A percentile compares a stretch with the other conserved stretches of the same genome.
Conservation (phyloP, 768 basidiomycete species). For the Termitomyces bulborhizus region DNA sequence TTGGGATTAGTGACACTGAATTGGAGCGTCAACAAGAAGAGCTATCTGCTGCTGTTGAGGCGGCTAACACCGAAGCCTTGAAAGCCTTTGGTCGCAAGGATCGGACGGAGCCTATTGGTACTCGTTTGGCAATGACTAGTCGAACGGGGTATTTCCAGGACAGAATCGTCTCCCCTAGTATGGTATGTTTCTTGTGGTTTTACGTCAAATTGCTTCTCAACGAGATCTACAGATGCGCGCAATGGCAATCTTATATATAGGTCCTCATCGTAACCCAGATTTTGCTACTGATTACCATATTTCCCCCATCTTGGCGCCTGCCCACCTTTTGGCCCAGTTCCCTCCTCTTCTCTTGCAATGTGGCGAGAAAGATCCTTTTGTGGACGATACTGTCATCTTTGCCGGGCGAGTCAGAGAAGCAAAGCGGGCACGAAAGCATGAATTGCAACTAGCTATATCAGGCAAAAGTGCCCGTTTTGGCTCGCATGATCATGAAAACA, state of each 20-base stretch:
- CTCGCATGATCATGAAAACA: slow-evolving; percentile 58
- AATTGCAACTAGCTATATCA: slow-evolving; percentile 56
- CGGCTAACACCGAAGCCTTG: slow-evolving; percentile 42
- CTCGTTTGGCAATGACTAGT: slow-evolving; percentile 91
- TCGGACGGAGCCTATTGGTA: slow-evolving; percentile 62
- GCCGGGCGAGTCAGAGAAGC: slow-evolving; percentile 94
- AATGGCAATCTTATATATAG: slow-evolving; percentile 97
- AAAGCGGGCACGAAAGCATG: slow-evolving; percentile 74
- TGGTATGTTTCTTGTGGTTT: slow-evolving; percentile 53
- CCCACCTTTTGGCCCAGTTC: slow-evolving; percentile 81
- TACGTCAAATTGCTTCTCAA: slow-evolving; percentile 1
- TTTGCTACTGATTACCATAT: slow-evolving; percentile 94
- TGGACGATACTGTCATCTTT: slow-evolving; percentile 97
- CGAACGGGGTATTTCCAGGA: slow-evolving; percentile 93
- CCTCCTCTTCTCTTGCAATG: slow-evolving; percentile 92
- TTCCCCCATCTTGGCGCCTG: slow-evolving; percentile 89
- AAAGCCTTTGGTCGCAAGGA: slow-evolving; percentile 25
- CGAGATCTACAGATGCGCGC: slow-evolving; percentile 83
- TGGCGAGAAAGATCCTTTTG: slow-evolving; percentile 91
- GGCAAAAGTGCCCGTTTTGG: slow-evolving; percentile 61
- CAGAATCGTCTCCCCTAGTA: slow-evolving; percentile 87
- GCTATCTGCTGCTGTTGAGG: slow-evolving; percentile 42
- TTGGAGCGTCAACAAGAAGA: slow-evolving; percentile 47
- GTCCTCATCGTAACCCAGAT: slow-evolving; percentile 90
- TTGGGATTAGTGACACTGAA: slow-evolving; percentile 29